Conservation (phyloP, 371 early-diverging fungal genomes). For the Mucor sp. region DNA sequence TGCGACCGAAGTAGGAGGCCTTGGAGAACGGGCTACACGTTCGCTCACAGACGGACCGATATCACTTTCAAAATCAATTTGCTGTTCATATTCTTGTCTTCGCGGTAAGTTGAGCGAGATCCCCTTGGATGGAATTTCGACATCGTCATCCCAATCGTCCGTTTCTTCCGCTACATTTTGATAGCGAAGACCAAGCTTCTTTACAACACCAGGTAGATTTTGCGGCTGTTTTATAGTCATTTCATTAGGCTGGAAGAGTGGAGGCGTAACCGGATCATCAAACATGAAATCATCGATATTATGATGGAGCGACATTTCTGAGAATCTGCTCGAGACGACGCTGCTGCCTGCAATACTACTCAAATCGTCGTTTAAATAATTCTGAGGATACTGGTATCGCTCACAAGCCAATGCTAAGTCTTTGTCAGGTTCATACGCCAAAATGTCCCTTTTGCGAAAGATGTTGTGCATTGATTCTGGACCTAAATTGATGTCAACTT, state of each 20-base stretch:
- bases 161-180: constrained; percentile 15
- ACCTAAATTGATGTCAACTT: constrained; percentile 15
- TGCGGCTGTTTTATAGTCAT: background rate
- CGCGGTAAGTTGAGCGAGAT: background rate
- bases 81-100: background rate
- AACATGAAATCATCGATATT: constrained; percentile 38
- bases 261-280: constrained; percentile 6
- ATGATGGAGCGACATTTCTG: constrained; percentile 9
- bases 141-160: constrained; percentile 36
- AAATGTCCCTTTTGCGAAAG: constrained; percentile 16
- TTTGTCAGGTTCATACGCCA: constrained; percentile 26
- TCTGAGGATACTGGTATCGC: constrained; percentile 9
- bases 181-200: constrained; percentile 14
- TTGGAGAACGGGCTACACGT: background rate
- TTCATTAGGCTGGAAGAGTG: background rate
- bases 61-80: background rate
- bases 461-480: background rate
- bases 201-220: constrained; percentile 17
- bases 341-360: constrained; percentile 26
- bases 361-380: constrained; percentile 25
- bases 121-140: constrained; percentile 13
- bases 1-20: background rate
- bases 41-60: constrained; percentile 11
- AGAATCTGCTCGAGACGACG: constrained; percentile 1
- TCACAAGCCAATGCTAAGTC: constrained; percentile 33